Evolutionary conservation across 2,329 filamentous ascomycete genomes (phyloP).

Genomic region (Phaeosphaeriaceae sp.): DNA sequence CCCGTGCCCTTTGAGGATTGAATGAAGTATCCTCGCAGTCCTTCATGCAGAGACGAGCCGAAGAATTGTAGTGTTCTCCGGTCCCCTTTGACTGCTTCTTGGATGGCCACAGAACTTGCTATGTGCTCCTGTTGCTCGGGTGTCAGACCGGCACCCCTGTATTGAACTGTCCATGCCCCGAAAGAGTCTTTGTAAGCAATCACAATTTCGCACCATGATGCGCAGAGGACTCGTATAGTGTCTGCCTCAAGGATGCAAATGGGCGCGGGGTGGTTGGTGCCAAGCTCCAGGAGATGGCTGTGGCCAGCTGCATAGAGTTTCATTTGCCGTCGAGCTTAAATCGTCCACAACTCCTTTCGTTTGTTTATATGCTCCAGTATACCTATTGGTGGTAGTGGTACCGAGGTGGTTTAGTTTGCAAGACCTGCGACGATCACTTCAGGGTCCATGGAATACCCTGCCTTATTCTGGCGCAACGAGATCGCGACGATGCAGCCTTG

Average conservation of each 20-base stretch:
- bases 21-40: conserved; percentile 25
- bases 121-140: conserved; percentile 11
- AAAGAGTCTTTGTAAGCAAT: conserved; percentile 7
- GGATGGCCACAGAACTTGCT: background rate
- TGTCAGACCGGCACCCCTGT: conserved; percentile 29
- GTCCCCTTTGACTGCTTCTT: conserved; percentile 1
- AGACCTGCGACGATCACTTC: too few species aligned
- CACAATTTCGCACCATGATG: conserved; percentile 42
- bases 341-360: background rate
- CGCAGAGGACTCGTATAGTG: conserved; percentile 32
- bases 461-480: too few species aligned
- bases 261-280: background rate
- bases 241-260: conserved; percentile 1
- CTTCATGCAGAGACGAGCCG: conserved; percentile 28
- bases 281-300: background rate
- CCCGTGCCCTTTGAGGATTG: background rate
- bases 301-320: background rate
- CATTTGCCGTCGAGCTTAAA: background rate
- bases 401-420: background rate
- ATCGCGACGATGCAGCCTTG: too few species aligned
- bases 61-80: conserved; percentile 19
- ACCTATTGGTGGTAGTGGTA: background rate
- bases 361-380: background rate
- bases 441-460: background rate
- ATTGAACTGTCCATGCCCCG: conserved; percentile 12